Percentiles rank a stretch among this genome's conserved stretches.
Evolutionary conservation across 2,329 filamentous ascomycete genomes (phyloP).

Genomic region (Zymoseptoria crescenta): DNA sequence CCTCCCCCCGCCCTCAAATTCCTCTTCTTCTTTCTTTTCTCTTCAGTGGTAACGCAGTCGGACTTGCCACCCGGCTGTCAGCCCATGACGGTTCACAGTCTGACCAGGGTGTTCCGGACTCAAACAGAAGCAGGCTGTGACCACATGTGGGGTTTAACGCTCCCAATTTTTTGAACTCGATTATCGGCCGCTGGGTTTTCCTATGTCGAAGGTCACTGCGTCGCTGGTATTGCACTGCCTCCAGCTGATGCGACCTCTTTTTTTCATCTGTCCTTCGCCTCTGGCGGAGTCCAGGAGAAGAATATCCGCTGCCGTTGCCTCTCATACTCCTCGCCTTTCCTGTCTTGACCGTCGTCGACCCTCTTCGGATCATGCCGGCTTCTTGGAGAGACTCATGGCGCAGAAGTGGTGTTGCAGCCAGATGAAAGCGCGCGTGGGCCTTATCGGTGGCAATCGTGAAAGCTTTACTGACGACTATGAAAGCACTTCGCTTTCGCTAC

Average conservation of each 20-base stretch:
- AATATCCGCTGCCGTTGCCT: background rate
- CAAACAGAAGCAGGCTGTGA: background rate
- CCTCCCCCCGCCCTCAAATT: background rate
- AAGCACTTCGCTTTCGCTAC: too few relatives aligned
- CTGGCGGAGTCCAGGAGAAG: background rate
- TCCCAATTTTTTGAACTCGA: background rate
- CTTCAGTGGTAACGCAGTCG: background rate
- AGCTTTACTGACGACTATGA: too few relatives aligned
- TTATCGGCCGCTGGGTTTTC: slow-evolving; percentile 3
- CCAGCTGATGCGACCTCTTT: background rate
- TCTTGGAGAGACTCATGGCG: too few relatives aligned
- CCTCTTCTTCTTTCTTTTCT: background rate
- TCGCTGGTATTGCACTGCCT: slow-evolving; percentile 1
- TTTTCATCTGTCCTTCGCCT: slow-evolving; percentile 1
- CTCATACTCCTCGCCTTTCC: background rate
- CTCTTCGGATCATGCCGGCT: background rate
- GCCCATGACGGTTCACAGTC: background rate
- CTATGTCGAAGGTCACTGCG: slow-evolving; percentile 2
- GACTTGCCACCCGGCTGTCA: too few relatives aligned
- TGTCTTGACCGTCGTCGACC: background rate
- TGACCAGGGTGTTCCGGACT: background rate
- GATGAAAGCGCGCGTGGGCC: too few relatives aligned
- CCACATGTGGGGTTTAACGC: background rate
- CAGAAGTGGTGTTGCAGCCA: too few relatives aligned
- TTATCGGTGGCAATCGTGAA: too few relatives aligned